Percentiles rank a stretch among this genome's conserved stretches.
Evolutionary conservation across 192 early-diverging fungal species (phyloP).

Genomic region (Mortierella claussenii): DNA sequence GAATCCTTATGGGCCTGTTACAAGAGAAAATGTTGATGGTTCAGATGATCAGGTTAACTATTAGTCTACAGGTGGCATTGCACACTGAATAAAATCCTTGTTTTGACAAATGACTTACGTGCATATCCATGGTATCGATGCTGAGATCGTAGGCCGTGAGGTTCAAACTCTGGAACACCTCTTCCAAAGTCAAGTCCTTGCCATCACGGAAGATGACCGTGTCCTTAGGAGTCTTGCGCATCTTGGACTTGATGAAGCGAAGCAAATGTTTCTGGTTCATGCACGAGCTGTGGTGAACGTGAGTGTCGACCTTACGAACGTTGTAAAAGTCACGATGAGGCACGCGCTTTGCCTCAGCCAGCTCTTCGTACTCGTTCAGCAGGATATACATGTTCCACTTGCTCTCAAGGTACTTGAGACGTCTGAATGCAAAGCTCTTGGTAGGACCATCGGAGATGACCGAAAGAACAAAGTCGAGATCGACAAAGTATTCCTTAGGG

Average conservation of each 20-base stretch:
- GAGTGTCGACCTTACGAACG: conserved; percentile 98
- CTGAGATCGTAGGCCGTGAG: conserved; percentile 95
- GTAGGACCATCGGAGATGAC: conserved; percentile 91
- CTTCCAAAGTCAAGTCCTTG: conserved; percentile 79
- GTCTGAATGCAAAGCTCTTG: conserved; percentile 93
- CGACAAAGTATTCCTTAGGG: conserved; percentile 88
- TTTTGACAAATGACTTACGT: conserved; percentile 69
- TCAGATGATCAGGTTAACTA: neutral
- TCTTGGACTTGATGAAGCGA: conserved; percentile 96
- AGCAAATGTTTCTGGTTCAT: conserved; percentile 99
- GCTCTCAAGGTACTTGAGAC: conserved; percentile 91
- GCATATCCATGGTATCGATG: conserved; percentile 98
- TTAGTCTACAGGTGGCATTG: too few relatives aligned
- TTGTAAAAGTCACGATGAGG: conserved; percentile 99
- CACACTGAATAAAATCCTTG: too few relatives aligned
- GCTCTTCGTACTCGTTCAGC: conserved; percentile 95
- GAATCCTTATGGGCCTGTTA: conserved; percentile 89
- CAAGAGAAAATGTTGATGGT: neutral
- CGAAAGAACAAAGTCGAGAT: conserved; percentile 85
- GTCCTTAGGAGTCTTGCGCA: conserved; percentile 84
- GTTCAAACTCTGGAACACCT: conserved; percentile 93
- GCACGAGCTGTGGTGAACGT: conserved; percentile 93
- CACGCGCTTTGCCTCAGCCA: conserved; percentile 92
- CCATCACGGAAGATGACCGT: conserved; percentile 90
- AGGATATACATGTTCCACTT: conserved; percentile 96